Conservation (phyloP, 192 early-diverging fungal genomes). For the Coemansia sp. region DNA sequence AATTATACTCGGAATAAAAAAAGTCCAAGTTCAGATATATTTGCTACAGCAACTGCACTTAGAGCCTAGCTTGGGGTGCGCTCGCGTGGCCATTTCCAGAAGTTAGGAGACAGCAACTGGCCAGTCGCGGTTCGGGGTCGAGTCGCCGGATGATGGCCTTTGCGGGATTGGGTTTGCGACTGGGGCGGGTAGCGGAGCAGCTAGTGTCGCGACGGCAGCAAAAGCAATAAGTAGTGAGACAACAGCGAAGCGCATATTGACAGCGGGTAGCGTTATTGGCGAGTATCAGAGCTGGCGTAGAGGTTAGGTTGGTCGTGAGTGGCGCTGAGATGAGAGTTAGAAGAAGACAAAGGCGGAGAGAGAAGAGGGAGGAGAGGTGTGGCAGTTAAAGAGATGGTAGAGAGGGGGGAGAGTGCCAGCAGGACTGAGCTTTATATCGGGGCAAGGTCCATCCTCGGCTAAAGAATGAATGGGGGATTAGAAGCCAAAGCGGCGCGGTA, state of each 20-base stretch:
- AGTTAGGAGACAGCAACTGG: constrained; percentile 40
- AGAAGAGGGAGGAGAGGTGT: constrained; percentile 5
- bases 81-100: background rate
- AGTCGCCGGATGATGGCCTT: constrained; percentile 7
- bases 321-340: constrained; percentile 3
- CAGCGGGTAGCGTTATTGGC: constrained; percentile 1
- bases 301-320: constrained; percentile 5
- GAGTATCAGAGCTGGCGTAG: constrained; percentile 4
- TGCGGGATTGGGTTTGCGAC: background rate
- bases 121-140: constrained; percentile 53
- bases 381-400: background rate
- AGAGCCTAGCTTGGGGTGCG: background rate
- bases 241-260: constrained; percentile 29
- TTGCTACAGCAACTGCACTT: background rate
- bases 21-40: background rate
- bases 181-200: constrained; percentile 33
- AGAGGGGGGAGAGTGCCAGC: background rate
- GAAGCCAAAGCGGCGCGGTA: constrained; percentile 1
- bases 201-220: constrained; percentile 23
- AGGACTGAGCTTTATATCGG: constrained; percentile 3
- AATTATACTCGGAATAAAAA: constrained; percentile 6
- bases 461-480: constrained; percentile 6
- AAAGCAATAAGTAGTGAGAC: constrained; percentile 29
- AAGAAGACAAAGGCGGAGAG: constrained; percentile 12
- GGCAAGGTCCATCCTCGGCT: constrained; percentile 7